Conservation (phyloP, 306 rosid species). For the Cicer chorassanicum region DNA sequence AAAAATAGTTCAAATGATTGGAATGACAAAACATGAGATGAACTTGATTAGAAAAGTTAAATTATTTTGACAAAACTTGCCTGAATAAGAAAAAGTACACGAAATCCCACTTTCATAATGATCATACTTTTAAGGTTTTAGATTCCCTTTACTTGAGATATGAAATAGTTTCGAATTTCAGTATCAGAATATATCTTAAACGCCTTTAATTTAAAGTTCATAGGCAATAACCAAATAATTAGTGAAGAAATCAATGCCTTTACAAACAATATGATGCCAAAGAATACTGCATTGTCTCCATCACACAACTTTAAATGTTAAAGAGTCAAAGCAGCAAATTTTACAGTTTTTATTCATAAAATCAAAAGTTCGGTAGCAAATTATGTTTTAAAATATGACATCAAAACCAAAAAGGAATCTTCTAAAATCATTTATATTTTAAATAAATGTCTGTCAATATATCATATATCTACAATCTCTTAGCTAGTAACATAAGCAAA, state of each 20-base stretch:
- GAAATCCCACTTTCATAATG: conserved; percentile 7
- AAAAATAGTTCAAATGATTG: background rate
- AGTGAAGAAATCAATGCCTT: conserved; percentile 11
- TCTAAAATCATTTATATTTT: background rate
- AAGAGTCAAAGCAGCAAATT: background rate
- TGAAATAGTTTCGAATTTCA: conserved; percentile 32
- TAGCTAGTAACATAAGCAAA: background rate
- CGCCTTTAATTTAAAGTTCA: background rate
- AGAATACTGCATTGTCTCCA: background rate
- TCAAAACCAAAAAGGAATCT: conserved; percentile 4
- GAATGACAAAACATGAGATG: background rate
- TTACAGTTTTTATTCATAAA: background rate
- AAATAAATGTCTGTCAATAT: background rate
- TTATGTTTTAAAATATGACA: conserved; percentile 12
- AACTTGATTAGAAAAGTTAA: conserved; percentile 4
- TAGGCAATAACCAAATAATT: conserved; percentile 26
- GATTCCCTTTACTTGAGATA: conserved; percentile 23
- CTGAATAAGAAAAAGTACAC: conserved; percentile 14
- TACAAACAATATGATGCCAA: conserved; percentile 15
- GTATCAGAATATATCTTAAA: background rate
- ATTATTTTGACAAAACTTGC: background rate
- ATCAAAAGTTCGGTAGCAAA: background rate
- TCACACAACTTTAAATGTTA: background rate
- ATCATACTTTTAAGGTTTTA: conserved; percentile 9
- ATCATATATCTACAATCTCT: conserved; percentile 5